phyloP scores from a whole-genome alignment of 1,284 basidiomycete species.

The Marasmius tenuissimus region DNA sequence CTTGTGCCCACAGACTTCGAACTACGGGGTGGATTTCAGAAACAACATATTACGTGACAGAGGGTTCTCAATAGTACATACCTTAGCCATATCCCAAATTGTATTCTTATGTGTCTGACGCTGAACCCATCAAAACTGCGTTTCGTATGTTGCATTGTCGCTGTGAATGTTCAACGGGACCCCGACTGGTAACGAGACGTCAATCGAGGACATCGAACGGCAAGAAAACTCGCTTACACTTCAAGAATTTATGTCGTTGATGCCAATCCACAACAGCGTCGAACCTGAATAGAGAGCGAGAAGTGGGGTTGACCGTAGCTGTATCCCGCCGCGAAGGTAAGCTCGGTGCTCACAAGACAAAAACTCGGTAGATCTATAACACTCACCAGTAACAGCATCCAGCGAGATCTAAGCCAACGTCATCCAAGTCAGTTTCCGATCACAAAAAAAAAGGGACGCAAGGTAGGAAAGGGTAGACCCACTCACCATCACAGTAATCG shows the following conservation, averaged over 20 bases:
- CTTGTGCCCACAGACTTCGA: slow-evolving; percentile 58
- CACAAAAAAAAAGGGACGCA: no score
- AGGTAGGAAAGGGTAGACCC: no score
- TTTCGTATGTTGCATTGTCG: slow-evolving; percentile 88
- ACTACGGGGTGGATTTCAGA: no score
- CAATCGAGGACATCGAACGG: slow-evolving; percentile 5
- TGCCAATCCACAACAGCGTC: slow-evolving; percentile 90
- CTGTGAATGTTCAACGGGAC: slow-evolving; percentile 84
- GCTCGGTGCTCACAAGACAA: neutral
- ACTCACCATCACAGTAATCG: slow-evolving; percentile 71
- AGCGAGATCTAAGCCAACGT: slow-evolving; percentile 71
- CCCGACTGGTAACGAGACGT: slow-evolving; percentile 60
- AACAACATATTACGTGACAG: no score
- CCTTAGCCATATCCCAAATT: slow-evolving; percentile 82
- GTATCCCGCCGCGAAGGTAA: no score
- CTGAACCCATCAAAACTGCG: slow-evolving; percentile 90
- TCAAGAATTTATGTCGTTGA: slow-evolving; percentile 87
- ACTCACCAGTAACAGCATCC: slow-evolving; percentile 71
- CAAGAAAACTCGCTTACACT: slow-evolving; percentile 62
- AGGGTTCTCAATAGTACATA: no score
- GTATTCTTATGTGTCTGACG: slow-evolving; percentile 95
- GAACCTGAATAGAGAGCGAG: slow-evolving; percentile 80
- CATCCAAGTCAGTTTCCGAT: neutral
- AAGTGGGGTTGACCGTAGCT: slow-evolving; percentile 67
- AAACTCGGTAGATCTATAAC: neutral